Evolutionary conservation across 176 grass and related monocot genomes (phyloP).

Genomic region (Metroxylon sagu): DNA sequence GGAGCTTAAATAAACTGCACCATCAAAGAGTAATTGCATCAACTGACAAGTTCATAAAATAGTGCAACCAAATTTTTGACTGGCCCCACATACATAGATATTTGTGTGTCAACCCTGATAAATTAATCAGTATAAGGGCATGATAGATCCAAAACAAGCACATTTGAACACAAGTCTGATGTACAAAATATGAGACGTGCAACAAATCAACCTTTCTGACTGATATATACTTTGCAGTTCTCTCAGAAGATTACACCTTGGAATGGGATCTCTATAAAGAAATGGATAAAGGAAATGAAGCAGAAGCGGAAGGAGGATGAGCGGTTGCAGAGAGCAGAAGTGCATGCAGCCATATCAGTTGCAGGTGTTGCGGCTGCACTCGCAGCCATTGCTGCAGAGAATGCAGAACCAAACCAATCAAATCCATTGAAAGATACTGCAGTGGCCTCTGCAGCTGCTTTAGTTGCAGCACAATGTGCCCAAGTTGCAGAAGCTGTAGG

Average conservation of each 20-base stretch:
- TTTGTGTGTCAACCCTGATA: too few species aligned
- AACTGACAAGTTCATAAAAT: too few species aligned
- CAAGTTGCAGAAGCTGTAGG: conserved; percentile 81
- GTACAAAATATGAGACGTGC: too few species aligned
- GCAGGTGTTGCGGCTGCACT: conserved; percentile 80
- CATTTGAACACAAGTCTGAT: too few species aligned
- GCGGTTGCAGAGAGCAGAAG: conserved; percentile 70
- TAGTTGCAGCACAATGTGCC: conserved; percentile 82
- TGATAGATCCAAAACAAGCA: too few species aligned
- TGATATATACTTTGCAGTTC: conserved; percentile 31
- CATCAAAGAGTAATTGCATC: too few species aligned
- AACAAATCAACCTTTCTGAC: too few species aligned
- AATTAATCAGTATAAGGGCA: too few species aligned
- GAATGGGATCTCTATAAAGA: conserved; percentile 73
- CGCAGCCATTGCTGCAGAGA: conserved; percentile 72
- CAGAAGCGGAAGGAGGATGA: conserved; percentile 84
- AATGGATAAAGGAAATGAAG: conserved; percentile 95
- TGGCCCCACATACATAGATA: too few species aligned
- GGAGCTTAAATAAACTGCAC: too few species aligned
- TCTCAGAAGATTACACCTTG: conserved; percentile 65
- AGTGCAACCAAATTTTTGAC: too few species aligned
- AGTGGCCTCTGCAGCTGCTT: conserved; percentile 67
- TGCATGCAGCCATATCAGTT: conserved; percentile 80
- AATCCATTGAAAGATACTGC: conserved; percentile 43
- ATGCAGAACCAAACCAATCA: conserved; percentile 20